Conservation (phyloP, 768 basidiomycete species). For the Leccinum aurantiacum region DNA sequence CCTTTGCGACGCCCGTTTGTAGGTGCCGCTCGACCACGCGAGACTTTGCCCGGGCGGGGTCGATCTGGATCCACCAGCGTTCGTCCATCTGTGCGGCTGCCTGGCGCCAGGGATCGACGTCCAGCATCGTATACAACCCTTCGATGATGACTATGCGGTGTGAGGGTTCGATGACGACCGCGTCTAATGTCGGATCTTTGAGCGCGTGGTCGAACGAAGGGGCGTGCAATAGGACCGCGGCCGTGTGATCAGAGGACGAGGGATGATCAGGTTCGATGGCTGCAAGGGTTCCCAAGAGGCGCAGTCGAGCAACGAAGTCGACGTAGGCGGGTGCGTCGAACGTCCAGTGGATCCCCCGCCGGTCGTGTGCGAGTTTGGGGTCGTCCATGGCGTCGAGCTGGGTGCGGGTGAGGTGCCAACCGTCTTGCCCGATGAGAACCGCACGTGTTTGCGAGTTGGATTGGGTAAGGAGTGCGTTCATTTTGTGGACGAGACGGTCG, state of each 20-base stretch:
- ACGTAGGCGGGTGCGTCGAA: conserved; percentile 79
- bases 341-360: conserved; percentile 89
- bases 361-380: conserved; percentile 71
- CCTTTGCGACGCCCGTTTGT: conserved; percentile 69
- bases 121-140: conserved; percentile 83
- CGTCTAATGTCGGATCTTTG: conserved; percentile 73
- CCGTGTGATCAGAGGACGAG: conserved; percentile 70
- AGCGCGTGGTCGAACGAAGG: conserved; percentile 86
- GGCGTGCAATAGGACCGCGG: conserved; percentile 24
- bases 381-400: conserved; percentile 77
- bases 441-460: conserved; percentile 34
- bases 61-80: conserved; percentile 70
- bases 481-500: conserved; percentile 48
- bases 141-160: conserved; percentile 86
- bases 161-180: conserved; percentile 52
- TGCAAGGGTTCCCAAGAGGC: conserved; percentile 31
- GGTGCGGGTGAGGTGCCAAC: conserved; percentile 86
- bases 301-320: conserved; percentile 60
- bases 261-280: conserved; percentile 22
- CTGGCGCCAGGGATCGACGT: conserved; percentile 68
- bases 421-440: conserved; percentile 79
- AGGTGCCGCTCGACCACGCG: conserved; percentile 75
- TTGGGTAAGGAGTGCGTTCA: conserved; percentile 45
- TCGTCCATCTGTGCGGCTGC: conserved; percentile 71
- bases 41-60: conserved; percentile 50